phyloP scores from a whole-genome alignment of 306 rosid genomes.

The Albizia julibrissin region DNA sequence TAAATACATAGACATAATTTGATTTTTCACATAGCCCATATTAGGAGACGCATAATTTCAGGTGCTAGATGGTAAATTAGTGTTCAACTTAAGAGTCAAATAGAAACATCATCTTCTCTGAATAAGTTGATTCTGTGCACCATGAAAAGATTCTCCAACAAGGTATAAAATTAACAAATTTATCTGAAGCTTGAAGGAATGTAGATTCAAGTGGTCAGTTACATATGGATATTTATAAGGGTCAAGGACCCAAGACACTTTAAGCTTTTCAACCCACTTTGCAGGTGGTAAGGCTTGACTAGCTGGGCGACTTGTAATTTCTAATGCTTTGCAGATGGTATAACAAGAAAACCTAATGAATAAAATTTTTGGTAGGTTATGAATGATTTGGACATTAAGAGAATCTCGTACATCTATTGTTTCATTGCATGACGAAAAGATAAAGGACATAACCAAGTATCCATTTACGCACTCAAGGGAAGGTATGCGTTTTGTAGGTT shows the following conservation, averaged over 20 bases:
- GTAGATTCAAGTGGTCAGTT: not conserved
- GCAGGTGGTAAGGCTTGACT: not conserved
- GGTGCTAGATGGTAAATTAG: not conserved
- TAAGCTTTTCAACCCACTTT: not conserved
- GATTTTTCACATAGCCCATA: slow-evolving; percentile 8
- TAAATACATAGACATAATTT: not conserved
- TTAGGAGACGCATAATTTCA: slow-evolving; percentile 19
- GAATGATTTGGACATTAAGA: slow-evolving; percentile 1
- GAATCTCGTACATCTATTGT: not conserved
- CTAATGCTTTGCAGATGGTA: slow-evolving; percentile 1
- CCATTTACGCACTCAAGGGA: not conserved
- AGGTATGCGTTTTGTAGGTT: not conserved
- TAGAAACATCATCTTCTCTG: not conserved
- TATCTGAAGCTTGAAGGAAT: not conserved
- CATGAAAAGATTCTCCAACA: slow-evolving; percentile 9
- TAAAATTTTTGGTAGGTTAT: not conserved
- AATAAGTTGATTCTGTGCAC: slow-evolving; percentile 3
- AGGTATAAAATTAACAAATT: not conserved
- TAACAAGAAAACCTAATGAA: not conserved
- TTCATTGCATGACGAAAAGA: not conserved
- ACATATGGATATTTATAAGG: slow-evolving; percentile 5
- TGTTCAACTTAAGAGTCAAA: not conserved
- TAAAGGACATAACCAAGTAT: not conserved
- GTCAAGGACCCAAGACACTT: not conserved
- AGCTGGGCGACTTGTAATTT: not conserved